A percentile compares a stretch with the other conserved stretches of the same genome.
These are phyloP conservation scores for Rhizophagus clarus DNA, from an alignment of 192 early-diverging fungal genomes.

Conservation along the genomic window DNA sequence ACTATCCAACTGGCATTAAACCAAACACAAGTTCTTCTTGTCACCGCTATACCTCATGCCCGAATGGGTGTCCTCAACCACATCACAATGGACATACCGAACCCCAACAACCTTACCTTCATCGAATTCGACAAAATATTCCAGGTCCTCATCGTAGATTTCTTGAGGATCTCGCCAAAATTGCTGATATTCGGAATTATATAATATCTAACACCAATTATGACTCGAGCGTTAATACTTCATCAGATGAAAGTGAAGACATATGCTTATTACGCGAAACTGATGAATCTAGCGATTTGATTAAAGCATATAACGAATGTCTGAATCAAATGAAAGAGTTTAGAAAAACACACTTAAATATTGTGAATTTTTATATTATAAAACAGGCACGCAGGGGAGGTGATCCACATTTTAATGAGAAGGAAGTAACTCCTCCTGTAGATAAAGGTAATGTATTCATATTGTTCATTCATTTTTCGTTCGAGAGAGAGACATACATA, in stretches of 20 bases:
- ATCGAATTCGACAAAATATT: slow-evolving; percentile 93
- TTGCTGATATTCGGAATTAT: slow-evolving; percentile 68
- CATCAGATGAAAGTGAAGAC: slow-evolving; percentile 32
- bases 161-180: slow-evolving; percentile 71
- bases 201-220: slow-evolving; percentile 42
- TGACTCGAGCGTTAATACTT: slow-evolving; percentile 25
- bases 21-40: slow-evolving; percentile 13
- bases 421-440: not conserved
- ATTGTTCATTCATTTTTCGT: not conserved
- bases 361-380: slow-evolving; percentile 90
- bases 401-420: slow-evolving; percentile 48
- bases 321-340: slow-evolving; percentile 83
- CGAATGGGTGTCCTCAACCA: not conserved
- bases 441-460: slow-evolving; percentile 13
- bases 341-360: slow-evolving; percentile 89
- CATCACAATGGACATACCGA: slow-evolving; percentile 19
- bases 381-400: slow-evolving; percentile 70
- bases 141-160: slow-evolving; percentile 86
- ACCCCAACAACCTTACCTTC: slow-evolving; percentile 73
- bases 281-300: slow-evolving; percentile 42
- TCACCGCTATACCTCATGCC: not conserved
- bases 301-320: slow-evolving; percentile 79
- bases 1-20: slow-evolving; percentile 70
- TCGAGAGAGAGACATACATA: not conserved
- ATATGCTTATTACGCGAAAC: slow-evolving; percentile 23